These are phyloP conservation scores for Lathyrus oleraceus DNA, from an alignment of 306 rosid species.

Conservation along the genomic window DNA sequence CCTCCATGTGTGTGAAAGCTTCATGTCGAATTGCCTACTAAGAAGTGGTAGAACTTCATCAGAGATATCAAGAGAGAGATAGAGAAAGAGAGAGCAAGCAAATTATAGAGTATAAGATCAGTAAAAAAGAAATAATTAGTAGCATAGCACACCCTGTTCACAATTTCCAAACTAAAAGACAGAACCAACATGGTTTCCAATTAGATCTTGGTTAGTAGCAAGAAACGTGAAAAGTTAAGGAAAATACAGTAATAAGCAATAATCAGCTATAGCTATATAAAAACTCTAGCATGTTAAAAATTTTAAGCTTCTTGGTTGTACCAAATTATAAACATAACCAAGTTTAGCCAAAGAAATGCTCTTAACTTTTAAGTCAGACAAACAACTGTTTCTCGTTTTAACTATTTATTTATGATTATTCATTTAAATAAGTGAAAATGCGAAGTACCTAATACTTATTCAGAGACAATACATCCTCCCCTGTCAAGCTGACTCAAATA, in stretches of 20 bases:
- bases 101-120: slow-evolving; percentile 10
- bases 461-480: slow-evolving; percentile 4
- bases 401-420: slow-evolving; percentile 19
- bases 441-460: neutral
- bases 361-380: neutral
- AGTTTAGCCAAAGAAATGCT: slow-evolving; percentile 4
- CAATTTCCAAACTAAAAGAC: slow-evolving; percentile 34
- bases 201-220: slow-evolving; percentile 26
- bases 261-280: slow-evolving; percentile 17
- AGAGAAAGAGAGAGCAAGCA: neutral
- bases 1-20: slow-evolving; percentile 99
- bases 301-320: slow-evolving; percentile 1
- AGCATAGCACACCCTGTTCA: slow-evolving; percentile 9
- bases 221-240: slow-evolving; percentile 29
- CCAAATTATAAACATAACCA: slow-evolving; percentile 17
- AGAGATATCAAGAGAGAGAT: slow-evolving; percentile 31
- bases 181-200: slow-evolving; percentile 18
- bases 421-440: slow-evolving; percentile 3
- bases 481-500: slow-evolving; percentile 4
- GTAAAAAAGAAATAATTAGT: slow-evolving; percentile 27
- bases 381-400: slow-evolving; percentile 6
- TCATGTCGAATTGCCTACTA: slow-evolving; percentile 99
- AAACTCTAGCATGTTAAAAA: neutral
- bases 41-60: slow-evolving; percentile 54
- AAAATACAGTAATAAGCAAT: slow-evolving; percentile 7